Conservation (phyloP, 768 basidiomycete species). For the Panaeolus papilionaceus region DNA sequence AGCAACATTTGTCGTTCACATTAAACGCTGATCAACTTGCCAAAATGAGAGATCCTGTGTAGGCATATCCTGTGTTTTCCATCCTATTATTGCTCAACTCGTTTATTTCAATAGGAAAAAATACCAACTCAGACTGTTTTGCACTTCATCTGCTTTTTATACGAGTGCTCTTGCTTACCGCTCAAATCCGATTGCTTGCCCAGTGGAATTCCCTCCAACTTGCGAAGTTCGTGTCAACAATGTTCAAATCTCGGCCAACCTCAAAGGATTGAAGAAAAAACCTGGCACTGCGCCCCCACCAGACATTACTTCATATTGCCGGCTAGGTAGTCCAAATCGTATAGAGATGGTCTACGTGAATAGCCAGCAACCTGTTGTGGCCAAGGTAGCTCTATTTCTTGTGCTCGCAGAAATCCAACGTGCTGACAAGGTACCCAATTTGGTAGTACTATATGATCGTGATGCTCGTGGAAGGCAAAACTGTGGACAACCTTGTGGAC, state of each 20-base stretch:
- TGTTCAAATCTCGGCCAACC: constrained; percentile 68
- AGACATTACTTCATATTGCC: constrained; percentile 56
- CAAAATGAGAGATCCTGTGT: constrained; percentile 67
- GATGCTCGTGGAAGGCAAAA: constrained; percentile 82
- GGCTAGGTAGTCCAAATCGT: constrained; percentile 57
- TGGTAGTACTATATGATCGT: constrained; percentile 90
- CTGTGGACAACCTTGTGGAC: constrained; percentile 72
- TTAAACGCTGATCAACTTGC: constrained; percentile 67
- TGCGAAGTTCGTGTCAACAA: constrained; percentile 91
- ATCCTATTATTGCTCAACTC: constrained; percentile 18
- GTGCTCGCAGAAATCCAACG: neutral
- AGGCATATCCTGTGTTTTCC: constrained; percentile 25
- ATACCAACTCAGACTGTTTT: constrained; percentile 86
- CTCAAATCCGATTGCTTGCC: constrained; percentile 60
- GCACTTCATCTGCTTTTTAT: constrained; percentile 84
- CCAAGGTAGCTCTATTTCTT: constrained; percentile 58
- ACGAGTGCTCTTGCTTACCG: constrained; percentile 60
- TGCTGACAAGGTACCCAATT: neutral
- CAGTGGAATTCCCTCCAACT: constrained; percentile 89
- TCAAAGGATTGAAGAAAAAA: constrained; percentile 95
- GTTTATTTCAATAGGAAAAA: constrained; percentile 51
- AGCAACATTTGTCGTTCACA: constrained; percentile 62
- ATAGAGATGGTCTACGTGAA: constrained; percentile 93
- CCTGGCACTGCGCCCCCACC: constrained; percentile 94
- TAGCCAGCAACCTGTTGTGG: constrained; percentile 75